Evolutionary conservation across 805 yeast genomes (phyloP).

Genomic region (Sugiyamaella americana): DNA sequence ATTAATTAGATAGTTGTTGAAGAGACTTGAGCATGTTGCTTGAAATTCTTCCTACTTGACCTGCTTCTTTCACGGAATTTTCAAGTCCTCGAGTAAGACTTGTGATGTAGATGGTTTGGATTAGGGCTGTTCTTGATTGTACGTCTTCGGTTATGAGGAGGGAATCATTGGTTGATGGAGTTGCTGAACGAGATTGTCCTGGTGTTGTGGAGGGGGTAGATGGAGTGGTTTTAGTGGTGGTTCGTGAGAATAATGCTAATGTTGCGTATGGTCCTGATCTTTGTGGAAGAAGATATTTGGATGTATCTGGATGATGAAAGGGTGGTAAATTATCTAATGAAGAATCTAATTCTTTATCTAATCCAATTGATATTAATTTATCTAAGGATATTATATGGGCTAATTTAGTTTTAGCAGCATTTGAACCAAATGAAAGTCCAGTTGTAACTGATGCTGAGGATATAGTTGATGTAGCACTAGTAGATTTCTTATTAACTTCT

Average conservation of each 20-base stretch:
- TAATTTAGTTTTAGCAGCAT: conserved; percentile 19
- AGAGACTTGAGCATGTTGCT: conserved; percentile 7
- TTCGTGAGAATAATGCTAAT: conserved; percentile 51
- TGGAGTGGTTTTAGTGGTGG: conserved; percentile 22
- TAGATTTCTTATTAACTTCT: conserved; percentile 17
- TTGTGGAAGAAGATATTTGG: conserved; percentile 47
- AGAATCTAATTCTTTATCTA: conserved; percentile 26
- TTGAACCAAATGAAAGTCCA: conserved; percentile 24
- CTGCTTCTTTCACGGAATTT: conserved; percentile 59
- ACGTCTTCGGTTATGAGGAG: conserved; percentile 54
- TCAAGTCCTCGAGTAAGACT: conserved; percentile 48
- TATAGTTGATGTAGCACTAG: conserved; percentile 13
- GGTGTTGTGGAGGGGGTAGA: background rate
- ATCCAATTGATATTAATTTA: conserved; percentile 42
- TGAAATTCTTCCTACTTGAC: conserved; percentile 56
- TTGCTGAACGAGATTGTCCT: background rate
- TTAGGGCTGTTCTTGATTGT: conserved; percentile 46
- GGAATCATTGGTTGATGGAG: conserved; percentile 20
- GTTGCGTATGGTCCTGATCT: conserved; percentile 60
- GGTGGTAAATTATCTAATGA: conserved; percentile 10
- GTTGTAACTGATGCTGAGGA: conserved; percentile 33
- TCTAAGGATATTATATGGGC: conserved; percentile 36
- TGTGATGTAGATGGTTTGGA: conserved; percentile 42
- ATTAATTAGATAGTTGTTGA: background rate
- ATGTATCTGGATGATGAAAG: conserved; percentile 43